Base-by-base conservation (phyloP, 345 rosid species). In the Euphorbia peplus region DNA sequence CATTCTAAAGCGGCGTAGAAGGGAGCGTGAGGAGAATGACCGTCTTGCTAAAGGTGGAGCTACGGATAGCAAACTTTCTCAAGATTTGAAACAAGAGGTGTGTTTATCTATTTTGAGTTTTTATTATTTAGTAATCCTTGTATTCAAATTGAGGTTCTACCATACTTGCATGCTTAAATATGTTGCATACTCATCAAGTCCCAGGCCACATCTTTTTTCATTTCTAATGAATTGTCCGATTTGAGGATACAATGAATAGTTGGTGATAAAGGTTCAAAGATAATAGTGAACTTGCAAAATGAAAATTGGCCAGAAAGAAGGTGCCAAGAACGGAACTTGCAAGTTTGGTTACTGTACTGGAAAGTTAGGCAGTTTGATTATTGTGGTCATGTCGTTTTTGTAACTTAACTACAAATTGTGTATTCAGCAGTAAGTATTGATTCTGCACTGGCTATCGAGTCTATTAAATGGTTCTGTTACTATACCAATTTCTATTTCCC, bases 1-100 rank as follows among this genome's bases (percentile, higher is more conserved):
- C 70, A 81, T 90, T 69, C 77, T 95, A 59, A 90, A 90, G 83
- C 85, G 97, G 61, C 96, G 91, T 46, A 90, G 92, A 79, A 86
- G 87, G 76, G 97, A 91, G 80, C 92, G 97, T 25, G 93, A 93
- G 81, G 91, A 85, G 67, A 86, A 32, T 71, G 88, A 77, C 58
- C 75, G 89, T 70, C 73, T 81, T 67, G 80, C 80, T 75, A 83
- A 81, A 76, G 92, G 87, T 67, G 95, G 84, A 54, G 75, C 70
- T 54, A 53, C 48, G 65, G 86, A 81, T 60, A 54, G 60, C 30
- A 65, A 65, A 57, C 63, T 54, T 52, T 54, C 54, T 39, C 87
- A 77, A 64, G 88, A 89, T 74, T 68, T 71, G 50, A 90, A 84
- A 82, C 85, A 82, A 72, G 89, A 86, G 89, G 91, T 88, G 71